Percentiles rank a stretch among this genome's conserved stretches.
Conservation (phyloP, 768 basidiomycete genomes). For the Termitomyces sp. region DNA sequence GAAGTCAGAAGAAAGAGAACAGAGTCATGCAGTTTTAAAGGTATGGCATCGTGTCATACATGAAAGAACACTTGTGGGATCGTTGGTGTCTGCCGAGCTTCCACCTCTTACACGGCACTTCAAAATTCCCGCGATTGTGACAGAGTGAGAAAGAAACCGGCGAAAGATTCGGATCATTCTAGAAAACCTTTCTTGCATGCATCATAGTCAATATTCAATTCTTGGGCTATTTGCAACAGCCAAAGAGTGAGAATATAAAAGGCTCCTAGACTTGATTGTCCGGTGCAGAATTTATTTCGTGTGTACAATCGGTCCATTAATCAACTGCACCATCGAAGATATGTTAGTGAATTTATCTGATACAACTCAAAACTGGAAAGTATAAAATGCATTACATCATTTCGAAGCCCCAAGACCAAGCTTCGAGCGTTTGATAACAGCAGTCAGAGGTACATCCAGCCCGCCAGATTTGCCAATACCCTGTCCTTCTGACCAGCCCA, state of each 20-base stretch:
- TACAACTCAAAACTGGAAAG: neutral
- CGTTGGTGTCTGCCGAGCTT: neutral
- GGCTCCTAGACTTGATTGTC: neutral
- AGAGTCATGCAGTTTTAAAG: too few species aligned
- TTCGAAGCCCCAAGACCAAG: conserved; percentile 71
- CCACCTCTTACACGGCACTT: neutral
- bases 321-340: neutral
- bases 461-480: conserved; percentile 66
- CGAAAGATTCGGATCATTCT: neutral
- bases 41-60: neutral
- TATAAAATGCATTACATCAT: conserved; percentile 11
- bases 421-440: conserved; percentile 84
- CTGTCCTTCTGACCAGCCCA: conserved; percentile 90
- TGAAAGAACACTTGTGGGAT: neutral
- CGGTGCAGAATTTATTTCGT: neutral
- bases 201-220: too few species aligned
- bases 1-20: neutral
- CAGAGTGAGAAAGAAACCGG: neutral
- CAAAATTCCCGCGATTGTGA: neutral
- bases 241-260: neutral
- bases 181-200: neutral
- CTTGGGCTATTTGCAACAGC: neutral
- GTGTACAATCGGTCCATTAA: neutral
- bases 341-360: neutral
- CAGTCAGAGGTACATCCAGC: conserved; percentile 70